A percentile compares a stretch with the other conserved stretches of the same genome.
Conservation (phyloP, 2,329 filamentous ascomycete species). For the Atkinsonella hypoxylon region DNA sequence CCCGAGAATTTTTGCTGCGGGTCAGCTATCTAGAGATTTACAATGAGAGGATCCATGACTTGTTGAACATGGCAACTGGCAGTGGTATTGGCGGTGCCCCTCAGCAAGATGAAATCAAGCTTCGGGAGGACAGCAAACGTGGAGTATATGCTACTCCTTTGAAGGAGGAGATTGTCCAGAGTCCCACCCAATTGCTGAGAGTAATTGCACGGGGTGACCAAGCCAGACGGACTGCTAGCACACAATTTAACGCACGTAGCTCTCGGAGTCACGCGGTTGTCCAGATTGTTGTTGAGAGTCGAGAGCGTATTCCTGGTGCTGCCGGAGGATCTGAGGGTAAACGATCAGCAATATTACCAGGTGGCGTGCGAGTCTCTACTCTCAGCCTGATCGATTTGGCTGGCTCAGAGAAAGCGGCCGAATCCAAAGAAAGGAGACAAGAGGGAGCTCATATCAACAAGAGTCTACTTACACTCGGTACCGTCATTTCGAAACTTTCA, state of each 20-base stretch:
- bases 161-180: constrained; percentile 98
- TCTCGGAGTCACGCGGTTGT: constrained; percentile 97
- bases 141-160: constrained; percentile 93
- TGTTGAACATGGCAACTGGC: constrained; percentile 63
- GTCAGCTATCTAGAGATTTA: constrained; percentile 99
- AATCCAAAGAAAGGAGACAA: constrained; percentile 83
- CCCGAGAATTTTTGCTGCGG: constrained; percentile 82
- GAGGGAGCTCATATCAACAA: constrained; percentile 99
- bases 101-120: constrained; percentile 84
- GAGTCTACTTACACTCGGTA: constrained; percentile 86
- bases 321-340: constrained; percentile 34
- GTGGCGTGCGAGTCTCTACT: constrained; percentile 89
- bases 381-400: constrained; percentile 92
- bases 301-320: constrained; percentile 62
- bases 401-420: constrained; percentile 89
- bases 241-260: constrained; percentile 92
- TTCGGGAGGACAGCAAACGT: constrained; percentile 90
- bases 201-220: constrained; percentile 93
- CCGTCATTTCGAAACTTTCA: constrained; percentile 86
- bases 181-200: constrained; percentile 83
- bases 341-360: constrained; percentile 59
- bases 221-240: constrained; percentile 80
- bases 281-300: constrained; percentile 94
- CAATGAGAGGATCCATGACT: constrained; percentile 93
- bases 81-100: constrained; percentile 39